Evolutionary conservation across 805 yeast species (phyloP), one percentile per base, ranked within the genome.

Genomic region (Ogataea polymorpha): DNA sequence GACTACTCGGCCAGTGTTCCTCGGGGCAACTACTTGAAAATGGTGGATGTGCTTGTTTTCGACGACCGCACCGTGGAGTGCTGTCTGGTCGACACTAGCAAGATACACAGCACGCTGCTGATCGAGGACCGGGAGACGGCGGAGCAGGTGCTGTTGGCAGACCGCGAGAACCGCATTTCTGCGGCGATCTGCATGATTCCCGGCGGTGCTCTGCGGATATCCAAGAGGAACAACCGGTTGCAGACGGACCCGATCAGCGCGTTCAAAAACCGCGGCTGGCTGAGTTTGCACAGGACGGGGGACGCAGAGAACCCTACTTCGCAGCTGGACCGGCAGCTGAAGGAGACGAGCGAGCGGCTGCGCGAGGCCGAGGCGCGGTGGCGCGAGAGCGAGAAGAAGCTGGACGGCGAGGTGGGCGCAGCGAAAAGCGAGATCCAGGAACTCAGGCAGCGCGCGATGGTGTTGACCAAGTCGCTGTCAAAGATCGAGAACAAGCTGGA

Each of bases 21-120:
- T 0, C 50, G 56, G 2, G 44, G 52, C 0, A 51, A 61, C 1
- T 68, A 67, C 41, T 63, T 67, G 1, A 75, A 85, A 0, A 51
- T 89, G 6, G 56, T 79, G 4, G 93, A 88, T 56, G 77, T 74
- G 6, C 54, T 93, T 23, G 69, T 72, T 6, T 70, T 86, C 41
- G 65, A 70, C 0, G 68, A 80, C 44, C 77, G 75, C 30, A 72
- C 73, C 28, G 71, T 82, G 7, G 70, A 74, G 51, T 80, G 77
- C 50, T 63, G 82, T 2, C 59, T 89, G 33, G 80, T 89, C 37
- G 96, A 86, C 61, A 49, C 71, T 3, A 69, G 71, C 29, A 68
- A 64, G 32, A 72, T 86, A 33, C 95, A 90, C 54, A 68, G 72
- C 9, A 64, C 74, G 1, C 64, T 84, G 0, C 58, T 89, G 28